These are phyloP conservation scores for Micractinium sp. DNA, from an alignment of 139 green algal genomes.

Conservation along the genomic window DNA sequence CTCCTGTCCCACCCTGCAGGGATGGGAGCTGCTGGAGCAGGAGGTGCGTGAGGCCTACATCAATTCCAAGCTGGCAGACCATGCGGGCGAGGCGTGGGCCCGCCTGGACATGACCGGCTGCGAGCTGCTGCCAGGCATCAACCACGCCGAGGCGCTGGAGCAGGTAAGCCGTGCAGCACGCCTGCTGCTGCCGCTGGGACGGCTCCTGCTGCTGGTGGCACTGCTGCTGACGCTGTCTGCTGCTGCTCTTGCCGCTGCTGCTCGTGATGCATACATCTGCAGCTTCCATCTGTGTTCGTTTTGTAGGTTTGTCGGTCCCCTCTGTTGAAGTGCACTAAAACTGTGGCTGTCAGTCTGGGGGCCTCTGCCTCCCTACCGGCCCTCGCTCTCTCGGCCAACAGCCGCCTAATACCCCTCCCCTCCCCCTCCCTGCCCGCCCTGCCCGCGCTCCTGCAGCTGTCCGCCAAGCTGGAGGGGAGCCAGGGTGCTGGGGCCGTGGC, in stretches of 20 bases:
- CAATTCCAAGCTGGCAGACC: not conserved
- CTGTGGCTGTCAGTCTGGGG: no score
- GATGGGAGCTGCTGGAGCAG: not conserved
- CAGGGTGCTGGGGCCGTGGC: constrained; percentile 17
- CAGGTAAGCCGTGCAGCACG: constrained; percentile 2
- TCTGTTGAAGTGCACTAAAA: no score
- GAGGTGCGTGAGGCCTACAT: no score
- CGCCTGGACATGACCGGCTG: constrained; percentile 40
- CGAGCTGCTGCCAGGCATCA: constrained; percentile 16
- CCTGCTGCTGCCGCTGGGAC: not conserved
- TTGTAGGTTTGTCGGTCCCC: no score
- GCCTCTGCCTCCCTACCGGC: not conserved
- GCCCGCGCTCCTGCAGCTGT: not conserved
- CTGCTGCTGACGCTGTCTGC: not conserved
- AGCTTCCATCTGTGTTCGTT: not conserved
- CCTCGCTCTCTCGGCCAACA: no score
- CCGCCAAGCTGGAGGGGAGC: not conserved
- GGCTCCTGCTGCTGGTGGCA: not conserved
- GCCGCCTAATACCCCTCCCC: not conserved
- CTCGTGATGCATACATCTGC: not conserved
- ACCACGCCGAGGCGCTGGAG: constrained; percentile 5
- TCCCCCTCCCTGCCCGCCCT: not conserved
- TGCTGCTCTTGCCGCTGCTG: not conserved
- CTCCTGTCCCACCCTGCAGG: not conserved
- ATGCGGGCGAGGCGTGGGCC: constrained; percentile 45